Evolutionary conservation across 73 alveolate genomes (phyloP).

Genomic region (Paramecium octaurelia): DNA sequence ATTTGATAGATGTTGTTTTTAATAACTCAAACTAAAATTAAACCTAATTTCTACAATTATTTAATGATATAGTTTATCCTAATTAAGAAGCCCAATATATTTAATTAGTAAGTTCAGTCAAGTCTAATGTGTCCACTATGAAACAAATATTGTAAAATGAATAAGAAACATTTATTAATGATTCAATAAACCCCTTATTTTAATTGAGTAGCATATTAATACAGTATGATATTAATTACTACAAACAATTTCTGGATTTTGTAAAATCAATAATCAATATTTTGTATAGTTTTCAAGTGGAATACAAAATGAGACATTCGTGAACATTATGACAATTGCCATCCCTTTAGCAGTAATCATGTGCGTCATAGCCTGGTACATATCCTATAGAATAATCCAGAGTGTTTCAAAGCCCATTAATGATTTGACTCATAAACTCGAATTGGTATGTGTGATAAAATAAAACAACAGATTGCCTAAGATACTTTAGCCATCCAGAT

Average conservation of each 20-base stretch:
- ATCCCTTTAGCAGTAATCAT: background rate
- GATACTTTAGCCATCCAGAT: constrained; percentile 6
- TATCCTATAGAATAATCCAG: background rate
- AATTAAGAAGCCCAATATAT: background rate
- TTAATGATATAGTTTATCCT: background rate
- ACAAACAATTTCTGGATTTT: background rate
- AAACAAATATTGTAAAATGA: constrained; percentile 10
- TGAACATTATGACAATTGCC: constrained; percentile 19
- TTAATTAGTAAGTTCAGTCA: background rate
- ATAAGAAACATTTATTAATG: background rate
- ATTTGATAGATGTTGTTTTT: background rate
- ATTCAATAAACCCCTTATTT: background rate
- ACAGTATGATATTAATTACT: background rate
- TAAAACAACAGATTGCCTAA: background rate
- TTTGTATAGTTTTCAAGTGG: background rate
- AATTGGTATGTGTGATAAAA: background rate
- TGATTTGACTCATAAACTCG: constrained; percentile 25
- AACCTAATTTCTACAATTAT: background rate
- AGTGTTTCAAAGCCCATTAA: background rate
- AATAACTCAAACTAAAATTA: background rate
- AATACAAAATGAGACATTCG: background rate
- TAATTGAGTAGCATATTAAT: background rate
- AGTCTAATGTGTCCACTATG: background rate
- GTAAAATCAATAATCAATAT: background rate
- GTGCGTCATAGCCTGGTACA: constrained; percentile 37